Conservation (phyloP, 805 yeast species). For the Ogataea siamensis region DNA sequence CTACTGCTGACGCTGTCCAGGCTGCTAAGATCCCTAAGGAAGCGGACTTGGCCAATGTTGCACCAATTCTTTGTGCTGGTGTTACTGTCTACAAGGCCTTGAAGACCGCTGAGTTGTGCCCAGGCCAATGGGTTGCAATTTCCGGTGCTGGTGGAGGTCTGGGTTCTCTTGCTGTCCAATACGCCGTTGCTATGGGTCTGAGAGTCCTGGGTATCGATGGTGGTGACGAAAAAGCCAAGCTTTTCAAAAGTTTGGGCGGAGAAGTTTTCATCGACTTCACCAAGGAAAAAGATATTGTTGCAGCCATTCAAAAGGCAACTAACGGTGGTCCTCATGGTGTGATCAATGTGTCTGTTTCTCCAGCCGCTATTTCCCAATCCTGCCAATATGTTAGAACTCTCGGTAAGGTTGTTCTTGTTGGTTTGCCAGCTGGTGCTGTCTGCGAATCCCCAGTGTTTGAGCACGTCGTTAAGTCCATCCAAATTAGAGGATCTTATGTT, state of each 20-base stretch:
- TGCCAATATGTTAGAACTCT: slow-evolving; percentile 55
- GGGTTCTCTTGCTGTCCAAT: slow-evolving; percentile 75
- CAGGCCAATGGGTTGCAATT: slow-evolving; percentile 80
- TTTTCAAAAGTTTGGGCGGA: slow-evolving; percentile 57
- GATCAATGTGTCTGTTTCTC: slow-evolving; percentile 62
- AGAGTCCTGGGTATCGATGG: slow-evolving; percentile 74
- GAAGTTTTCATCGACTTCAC: slow-evolving; percentile 60
- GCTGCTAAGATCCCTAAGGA: slow-evolving; percentile 78
- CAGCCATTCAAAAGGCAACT: slow-evolving; percentile 42
- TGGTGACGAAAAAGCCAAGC: slow-evolving; percentile 62
- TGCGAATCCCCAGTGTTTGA: slow-evolving; percentile 68
- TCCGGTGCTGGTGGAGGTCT: slow-evolving; percentile 85
- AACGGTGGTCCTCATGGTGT: slow-evolving; percentile 65
- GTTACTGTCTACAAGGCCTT: slow-evolving; percentile 88
- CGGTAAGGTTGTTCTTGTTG: slow-evolving; percentile 65
- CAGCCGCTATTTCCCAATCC: slow-evolving; percentile 52
- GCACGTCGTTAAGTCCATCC: slow-evolving; percentile 70
- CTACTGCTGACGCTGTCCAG: slow-evolving; percentile 83
- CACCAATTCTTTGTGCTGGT: slow-evolving; percentile 90
- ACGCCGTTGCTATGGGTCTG: slow-evolving; percentile 74
- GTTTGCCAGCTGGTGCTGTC: slow-evolving; percentile 79
- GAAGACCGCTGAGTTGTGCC: slow-evolving; percentile 69
- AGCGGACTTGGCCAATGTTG: slow-evolving; percentile 68
- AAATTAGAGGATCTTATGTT: slow-evolving; percentile 80
- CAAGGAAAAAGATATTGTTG: slow-evolving; percentile 40